Base-by-base conservation (phyloP, 352 stramenopile species). In the Phytophthora melonis region DNA sequence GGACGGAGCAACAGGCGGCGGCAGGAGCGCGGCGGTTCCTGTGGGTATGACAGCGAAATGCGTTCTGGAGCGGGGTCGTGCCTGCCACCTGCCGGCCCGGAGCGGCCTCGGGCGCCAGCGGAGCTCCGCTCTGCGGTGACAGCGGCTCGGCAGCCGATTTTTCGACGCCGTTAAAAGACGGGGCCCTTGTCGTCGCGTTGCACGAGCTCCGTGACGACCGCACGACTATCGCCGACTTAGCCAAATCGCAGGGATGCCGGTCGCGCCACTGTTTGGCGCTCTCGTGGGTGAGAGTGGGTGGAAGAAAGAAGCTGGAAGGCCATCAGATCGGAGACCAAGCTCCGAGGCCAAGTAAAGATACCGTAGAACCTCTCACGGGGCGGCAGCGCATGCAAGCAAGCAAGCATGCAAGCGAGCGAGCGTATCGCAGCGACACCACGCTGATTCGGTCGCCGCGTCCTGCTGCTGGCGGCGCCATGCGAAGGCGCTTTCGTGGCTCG, bases 391-490 rank as follows among this genome's bases (percentile, higher is more conserved):
- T 25, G 23, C 23, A 25, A 32, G 27, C 27, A 32, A 32, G 27
- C 27, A 32, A 32, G 27, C 27, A 5, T 5, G 27, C 27, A 3
- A 32, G 27, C 27, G 27, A 32, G 27, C 27, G 27, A 32, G 27
- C 27, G 65, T 49, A 67, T 62, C 65, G 57, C 65, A 72, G 65
- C 65, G 65, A 72, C 25, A 23, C n/a, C 11, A 69, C 59, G 52
- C 67, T 74, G 66, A 73, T 71, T 66, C 58, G 23, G 58, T 25
- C 25, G 45, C n/a, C 13, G 21, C 50, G 32, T 41, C 41, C 41
- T 49, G 50, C 19, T 47, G 57, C 53, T 41, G 34, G 10, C 34
- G 34, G 9, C 34, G 34, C 34, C 34, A 41, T 41, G 34, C 34
- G 34, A 41, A 41, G 13, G 34, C 34, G 34, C 34, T 41, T 41